Evolutionary conservation across 495 filamentous ascomycete species (phyloP).

Genomic region (Podospora conica): DNA sequence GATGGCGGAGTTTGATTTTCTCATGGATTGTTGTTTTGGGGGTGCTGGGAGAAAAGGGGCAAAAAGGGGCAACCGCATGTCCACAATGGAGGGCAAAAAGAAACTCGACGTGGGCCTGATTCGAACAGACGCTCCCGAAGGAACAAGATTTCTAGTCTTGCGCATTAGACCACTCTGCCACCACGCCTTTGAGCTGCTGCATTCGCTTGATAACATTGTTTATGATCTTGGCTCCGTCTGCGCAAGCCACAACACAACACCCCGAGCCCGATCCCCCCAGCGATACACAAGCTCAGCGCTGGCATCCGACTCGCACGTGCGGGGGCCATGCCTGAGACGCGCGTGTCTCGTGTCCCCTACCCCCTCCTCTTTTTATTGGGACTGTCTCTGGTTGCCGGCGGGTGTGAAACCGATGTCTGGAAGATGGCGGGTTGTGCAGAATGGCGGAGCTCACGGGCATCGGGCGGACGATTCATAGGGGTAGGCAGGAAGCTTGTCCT

Average conservation of each 20-base stretch:
- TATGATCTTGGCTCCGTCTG: too few species aligned
- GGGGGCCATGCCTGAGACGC: not conserved
- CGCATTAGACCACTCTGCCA: not conserved
- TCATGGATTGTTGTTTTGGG: not conserved
- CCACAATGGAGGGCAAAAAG: not conserved
- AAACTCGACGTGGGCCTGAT: not conserved
- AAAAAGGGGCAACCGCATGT: not conserved
- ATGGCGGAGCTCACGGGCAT: not conserved
- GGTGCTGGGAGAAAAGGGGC: not conserved
- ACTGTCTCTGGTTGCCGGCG: not conserved
- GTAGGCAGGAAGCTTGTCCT: not conserved
- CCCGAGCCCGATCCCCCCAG: not conserved
- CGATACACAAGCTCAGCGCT: not conserved
- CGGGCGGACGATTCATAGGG: not conserved
- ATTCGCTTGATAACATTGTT: fast-evolving
- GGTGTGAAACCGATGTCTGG: not conserved
- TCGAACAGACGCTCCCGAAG: not conserved
- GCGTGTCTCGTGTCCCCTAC: not conserved
- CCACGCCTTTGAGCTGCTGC: not conserved
- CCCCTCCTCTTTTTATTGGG: not conserved
- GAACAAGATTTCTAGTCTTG: not conserved
- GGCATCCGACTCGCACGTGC: not conserved
- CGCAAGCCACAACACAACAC: not conserved
- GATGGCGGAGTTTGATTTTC: not conserved
- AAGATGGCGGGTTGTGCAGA: not conserved